Evolutionary conservation across 148 eudicot genomes (phyloP), one percentile per base, ranked within the genome.

Genomic region (Diospyros lotus): DNA sequence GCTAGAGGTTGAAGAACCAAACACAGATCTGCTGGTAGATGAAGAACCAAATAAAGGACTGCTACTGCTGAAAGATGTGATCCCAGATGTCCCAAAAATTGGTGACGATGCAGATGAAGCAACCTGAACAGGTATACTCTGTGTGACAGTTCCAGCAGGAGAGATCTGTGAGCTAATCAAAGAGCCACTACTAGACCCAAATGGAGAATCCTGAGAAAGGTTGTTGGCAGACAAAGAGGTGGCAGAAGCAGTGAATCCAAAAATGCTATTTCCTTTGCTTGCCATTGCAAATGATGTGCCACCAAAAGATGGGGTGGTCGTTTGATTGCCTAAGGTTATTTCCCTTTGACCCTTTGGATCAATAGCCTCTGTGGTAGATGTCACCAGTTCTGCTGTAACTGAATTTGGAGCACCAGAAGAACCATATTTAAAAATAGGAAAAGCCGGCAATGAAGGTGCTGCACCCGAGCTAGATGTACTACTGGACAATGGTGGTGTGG

Each of bases 181-280:
- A n/a, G 84, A 53, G 28, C 56, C 73, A 74, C 52, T 78, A n/a
- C 72, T 64, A 55, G 69, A 58, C 68, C 84, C 66, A 39, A 80
- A 51, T 63, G 74, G 76, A 81, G 83, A 81, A 55, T 78, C 70
- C 80, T 67, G 87, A 28, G 81, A 46, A 52, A 79, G 71, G 39
- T 52, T 67, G 66, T 63, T 76, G 52, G 79, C 43, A 73, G 83
- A 68, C 50, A 82, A 72, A 51, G 80, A 58, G 58, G 72, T 45
- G 58, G 71, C 64, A 12, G 84, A 70, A 78, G 89, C 68, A 68
- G 64, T 72, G 71, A 85, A 81, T 11, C 82, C 84, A 76, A 80
- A 86, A 65, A 58, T 51, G 61, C 76, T 69, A 59, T 60, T 81
- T 42, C 79, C 84, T 11, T 66, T 12, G 73, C 71, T 77, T 39